phyloP scores from a whole-genome alignment of 2,329 filamentous ascomycete genomes.

The Ramichloridium luteum region DNA sequence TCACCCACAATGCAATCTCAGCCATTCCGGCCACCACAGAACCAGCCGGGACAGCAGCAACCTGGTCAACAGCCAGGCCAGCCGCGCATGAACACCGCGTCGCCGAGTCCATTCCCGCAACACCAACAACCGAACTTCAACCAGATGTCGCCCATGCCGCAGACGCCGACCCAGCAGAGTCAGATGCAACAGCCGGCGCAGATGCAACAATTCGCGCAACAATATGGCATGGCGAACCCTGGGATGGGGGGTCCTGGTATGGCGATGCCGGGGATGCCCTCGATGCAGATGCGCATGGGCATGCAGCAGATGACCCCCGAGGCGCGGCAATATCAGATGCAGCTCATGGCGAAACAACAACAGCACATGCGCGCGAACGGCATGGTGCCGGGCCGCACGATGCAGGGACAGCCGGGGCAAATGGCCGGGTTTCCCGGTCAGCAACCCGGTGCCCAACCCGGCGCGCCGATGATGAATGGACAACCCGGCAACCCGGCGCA shows the following conservation, averaged over 20 bases:
- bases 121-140: constrained; percentile 29
- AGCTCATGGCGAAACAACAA: constrained; percentile 64
- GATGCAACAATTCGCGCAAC: constrained; percentile 30
- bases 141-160: constrained; percentile 22
- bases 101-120: constrained; percentile 65
- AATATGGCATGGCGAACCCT: constrained; percentile 20
- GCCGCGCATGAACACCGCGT: constrained; percentile 69
- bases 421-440: constrained; percentile 16
- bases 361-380: constrained; percentile 40
- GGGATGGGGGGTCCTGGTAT: constrained; percentile 23
- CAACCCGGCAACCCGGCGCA: constrained; percentile 10
- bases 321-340: constrained; percentile 75
- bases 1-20: constrained; percentile 88
- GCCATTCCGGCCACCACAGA: constrained; percentile 47
- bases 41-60: constrained; percentile 46
- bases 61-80: constrained; percentile 52
- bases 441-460: constrained; percentile 7
- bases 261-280: constrained; percentile 23
- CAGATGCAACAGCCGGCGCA: constrained; percentile 17
- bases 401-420: constrained; percentile 16
- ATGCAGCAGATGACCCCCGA: constrained; percentile 29
- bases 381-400: constrained; percentile 18
- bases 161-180: constrained; percentile 10
- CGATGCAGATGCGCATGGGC: constrained; percentile 34
- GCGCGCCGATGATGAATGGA: constrained; percentile 16